Base-by-base conservation (phyloP, 1,139 yeast species). In the Nakaseomyces nivariensis region DNA sequence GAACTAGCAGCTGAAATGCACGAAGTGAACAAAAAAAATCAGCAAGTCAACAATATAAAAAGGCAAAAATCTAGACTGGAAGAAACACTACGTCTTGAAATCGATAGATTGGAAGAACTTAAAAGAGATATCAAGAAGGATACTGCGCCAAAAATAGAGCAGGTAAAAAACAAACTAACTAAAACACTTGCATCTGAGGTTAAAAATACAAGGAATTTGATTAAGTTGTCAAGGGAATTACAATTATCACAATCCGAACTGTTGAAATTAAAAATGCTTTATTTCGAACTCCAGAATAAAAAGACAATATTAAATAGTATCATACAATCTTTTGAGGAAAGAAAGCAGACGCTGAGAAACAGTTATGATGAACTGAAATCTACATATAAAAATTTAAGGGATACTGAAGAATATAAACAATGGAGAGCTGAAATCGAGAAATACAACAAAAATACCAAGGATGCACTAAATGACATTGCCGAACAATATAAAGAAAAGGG, bases 401-500 rank as follows among this genome's bases (percentile, higher is more conserved):
- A 73, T 45, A 72, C 77, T 47, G 75, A 71, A 24, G 76, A 76
- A 11, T 75, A 73, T 13, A 64, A 65, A 45, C 67, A 65, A 45
- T 71, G 80, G 53, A 71, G 71, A 52, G 66, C 65, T 25, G 72
- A 71, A 51, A 72, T 75, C 33, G 61, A 61, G 9, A 53, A 60
- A 1, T 76, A 76, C 51, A 62, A 75, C 0, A 72, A 67, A 1
- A 80, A 75, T 38, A 74, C 73, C 31, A 72, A 75, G 47, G 68
- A 59, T 5, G 63, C 64, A 6, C 61, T 82, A 43, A 70, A 73
- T 5, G 69, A 63, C 1, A 64, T 77, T 34, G 81, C 80, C 2
- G 67, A 68, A 29, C 58, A 62, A 13, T 79, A 81, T 58, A 67
- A 70, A 47, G 71, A 65, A 0, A 68, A 67, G n/a, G 70, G 64